Base-by-base conservation (phyloP, 495 filamentous ascomycete genomes). In the Tuber melanosporum region DNA sequence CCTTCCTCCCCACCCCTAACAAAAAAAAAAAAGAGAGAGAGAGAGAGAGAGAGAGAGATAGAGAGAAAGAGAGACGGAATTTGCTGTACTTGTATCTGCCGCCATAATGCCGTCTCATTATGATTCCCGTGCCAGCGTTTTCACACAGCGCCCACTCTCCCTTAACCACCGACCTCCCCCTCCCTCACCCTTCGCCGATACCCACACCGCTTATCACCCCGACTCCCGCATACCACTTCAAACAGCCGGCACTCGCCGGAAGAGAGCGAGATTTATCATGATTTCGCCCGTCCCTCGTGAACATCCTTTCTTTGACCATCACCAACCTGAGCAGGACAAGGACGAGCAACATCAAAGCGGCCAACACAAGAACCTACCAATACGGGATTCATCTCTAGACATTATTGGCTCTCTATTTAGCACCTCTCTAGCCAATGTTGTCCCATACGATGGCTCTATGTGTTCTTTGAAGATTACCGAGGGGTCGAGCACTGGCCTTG, bases 381-480 rank as follows among this genome's bases (percentile, higher is more conserved):
- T 36, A 32, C 26, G 57, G 12, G 57, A 66, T 36, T 17, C 57
- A 5, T 36, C 57, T 19, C 57, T 66, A 32, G 57, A 36, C 3
- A 15, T 66, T 36, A 66, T 66, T 19, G 32, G 57, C 26, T 66
- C 57, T 66, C 14, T 66, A 26, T 66, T 66, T 19, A 32, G 57
- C 57, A 36, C 57, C 57, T 66, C 57, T 36, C 14, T 66, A 3
- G 57, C 57, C 26, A 66, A 66, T 66, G 57, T 36, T 66, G 57
- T 36, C 8, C 57, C 57, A 66, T 66, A 66, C 26, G 57, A 66
- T 66, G 57, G 26, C 32, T 66, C 57, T 66, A 32, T 66, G 57
- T 66, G 57, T 66, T 66, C 57, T 66, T 66, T 66, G 57, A 66
- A 66, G 57, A 19, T 66, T 36, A 36, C 57, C 57, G 57, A 36